phyloP scores from a whole-genome alignment of 1,284 basidiomycete genomes.

The Ceratorhiza oryzae-sativae region DNA sequence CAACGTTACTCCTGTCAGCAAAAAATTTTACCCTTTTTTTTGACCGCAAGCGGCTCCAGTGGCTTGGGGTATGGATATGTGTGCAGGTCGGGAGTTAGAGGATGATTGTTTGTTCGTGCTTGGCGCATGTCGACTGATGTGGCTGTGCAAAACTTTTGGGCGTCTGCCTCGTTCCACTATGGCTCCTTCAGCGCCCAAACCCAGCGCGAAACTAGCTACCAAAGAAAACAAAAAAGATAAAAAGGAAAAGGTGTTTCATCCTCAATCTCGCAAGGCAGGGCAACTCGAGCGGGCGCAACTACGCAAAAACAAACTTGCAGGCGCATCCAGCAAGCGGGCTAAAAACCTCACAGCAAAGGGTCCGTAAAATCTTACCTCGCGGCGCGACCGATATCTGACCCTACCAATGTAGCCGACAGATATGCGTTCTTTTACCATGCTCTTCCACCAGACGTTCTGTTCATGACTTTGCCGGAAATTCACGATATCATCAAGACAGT shows the following conservation, averaged over 20 bases:
- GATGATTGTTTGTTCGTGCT: background rate
- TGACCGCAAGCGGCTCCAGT: background rate
- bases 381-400: too few relatives aligned
- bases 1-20: background rate
- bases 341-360: slow-evolving; percentile 66
- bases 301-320: slow-evolving; percentile 72
- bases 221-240: slow-evolving; percentile 51
- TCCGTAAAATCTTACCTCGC: slow-evolving; percentile 53
- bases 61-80: background rate
- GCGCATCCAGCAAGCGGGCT: slow-evolving; percentile 61
- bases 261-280: slow-evolving; percentile 80
- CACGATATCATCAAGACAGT: slow-evolving; percentile 71
- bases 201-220: slow-evolving; percentile 18
- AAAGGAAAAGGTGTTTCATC: slow-evolving; percentile 81
- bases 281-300: slow-evolving; percentile 77
- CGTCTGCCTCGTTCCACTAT: background rate
- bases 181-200: slow-evolving; percentile 29
- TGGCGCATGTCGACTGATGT: background rate
- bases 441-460: slow-evolving; percentile 65
- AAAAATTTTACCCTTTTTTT: too few relatives aligned
- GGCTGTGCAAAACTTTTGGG: slow-evolving; percentile 30
- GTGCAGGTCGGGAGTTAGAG: background rate
- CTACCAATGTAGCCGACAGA: slow-evolving; percentile 66
- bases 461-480: slow-evolving; percentile 70
- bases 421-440: slow-evolving; percentile 83